Base-by-base conservation (phyloP, 768 basidiomycete species). In the Pisolithus microcarpus region DNA sequence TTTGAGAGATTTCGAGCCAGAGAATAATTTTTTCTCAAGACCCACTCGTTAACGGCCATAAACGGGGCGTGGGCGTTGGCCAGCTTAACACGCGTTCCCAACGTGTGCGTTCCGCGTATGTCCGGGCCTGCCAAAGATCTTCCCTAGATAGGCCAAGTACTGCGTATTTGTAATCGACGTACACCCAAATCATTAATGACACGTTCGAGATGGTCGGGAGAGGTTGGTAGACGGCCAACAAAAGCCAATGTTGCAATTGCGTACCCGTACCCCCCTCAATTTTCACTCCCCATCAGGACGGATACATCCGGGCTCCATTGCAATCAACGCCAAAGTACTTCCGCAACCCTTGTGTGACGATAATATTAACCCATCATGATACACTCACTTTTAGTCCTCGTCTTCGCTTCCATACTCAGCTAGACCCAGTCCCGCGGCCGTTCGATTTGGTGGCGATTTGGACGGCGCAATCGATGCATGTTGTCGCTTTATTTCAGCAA, bases 401-500 rank as follows among this genome's bases (percentile, higher is more conserved):
- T 71, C 75, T 51, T 91, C 89, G 58, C 90, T 91, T 16, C 87
- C 90, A 63, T 92, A 92, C 50, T 78, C 86, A 15, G 67, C 84
- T 23, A 92, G 71, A 6, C 78, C 85, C 15, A 89, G 67, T 2
- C 81, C 81, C 34, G 72, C 64, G 6, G 70, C 62, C 47, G 45
- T 52, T 37, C 52, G 43, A 47, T 67, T 60, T 11, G 72, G 63
- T 47, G 69, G 61, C 1, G 69, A 61, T 7, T 56, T 51, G 1
- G 67, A 59, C 4, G 63, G 60, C 19, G 43, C 3, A 3, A 26
- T 26, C 26, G 37, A 10, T 10, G 21, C 26, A 55, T 82, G 84
- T 56, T 81, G 73, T 70, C 83, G 81, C 54, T 85, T 79, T 56
- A 98, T 83, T 66, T 92, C 86, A 7, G 93, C 84, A 63, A 96